Evolutionary conservation across 306 rosid genomes (phyloP), one percentile per base, ranked within the genome.

Genomic region (Cucumis hystrix): DNA sequence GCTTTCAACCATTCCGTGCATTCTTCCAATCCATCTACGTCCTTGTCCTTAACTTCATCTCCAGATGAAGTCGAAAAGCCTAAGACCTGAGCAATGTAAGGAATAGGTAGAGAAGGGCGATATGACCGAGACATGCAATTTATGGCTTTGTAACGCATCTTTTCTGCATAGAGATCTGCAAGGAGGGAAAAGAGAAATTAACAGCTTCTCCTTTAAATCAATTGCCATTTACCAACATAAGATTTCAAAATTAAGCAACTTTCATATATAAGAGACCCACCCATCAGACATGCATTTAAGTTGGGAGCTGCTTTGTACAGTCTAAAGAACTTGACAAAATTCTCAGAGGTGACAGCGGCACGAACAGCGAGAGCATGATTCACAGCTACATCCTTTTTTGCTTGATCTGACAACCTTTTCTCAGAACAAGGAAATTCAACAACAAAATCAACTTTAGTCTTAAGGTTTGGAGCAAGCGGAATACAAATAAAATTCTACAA

Each of bases 291-390:
- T 75, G 97, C 83, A 83, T 86, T 89, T 78, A 92, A 80, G 87
- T 92, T 92, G 7, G 99, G 97, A 81, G 97, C 98, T 17, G 85
- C 88, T 84, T 88, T 92, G 89, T 91, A 91, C 43, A 96, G 87
- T 87, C 98, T 92, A 83, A 95, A 95, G 81, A 89, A 95, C 65
- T 82, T 65, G 66, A 95, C 92, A 80, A 91, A 95, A 77, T 92
- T 95, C 84, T 93, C 99, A 0, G 89, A 90, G 59, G 97, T 92
- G 78, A 95, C 99, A 76, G 96, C 95, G 55, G 92, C 87, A 68
- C 98, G 93, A 85, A 94, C 97, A 3, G 97, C 96, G 12, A 92
- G 96, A 80, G 98, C 98, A 82, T 96, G 99, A 76, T 84, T 92
- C 58, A 96, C 97, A 73, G 96, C 91, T 81, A 88, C 87, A 63